Conservation (phyloP, 306 rosid genomes). For the Quillaja saponaria region DNA sequence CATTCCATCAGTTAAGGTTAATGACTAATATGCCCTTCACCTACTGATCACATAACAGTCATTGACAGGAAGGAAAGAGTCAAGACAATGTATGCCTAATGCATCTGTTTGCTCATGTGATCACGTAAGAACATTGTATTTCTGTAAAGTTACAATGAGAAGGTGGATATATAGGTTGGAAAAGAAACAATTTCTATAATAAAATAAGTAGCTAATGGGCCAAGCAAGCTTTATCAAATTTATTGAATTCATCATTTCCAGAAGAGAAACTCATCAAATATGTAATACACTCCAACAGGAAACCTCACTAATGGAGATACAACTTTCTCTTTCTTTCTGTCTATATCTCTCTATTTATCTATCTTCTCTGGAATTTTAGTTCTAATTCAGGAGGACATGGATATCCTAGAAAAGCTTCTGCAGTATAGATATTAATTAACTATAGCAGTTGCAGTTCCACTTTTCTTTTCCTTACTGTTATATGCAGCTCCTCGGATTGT, state of each 20-base stretch:
- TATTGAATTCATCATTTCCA: slow-evolving; percentile 33
- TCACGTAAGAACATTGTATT: neutral
- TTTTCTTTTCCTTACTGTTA: slow-evolving; percentile 42
- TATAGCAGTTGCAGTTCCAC: slow-evolving; percentile 47
- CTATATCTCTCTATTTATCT: slow-evolving; percentile 34
- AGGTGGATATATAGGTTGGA: slow-evolving; percentile 44
- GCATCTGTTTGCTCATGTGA: neutral
- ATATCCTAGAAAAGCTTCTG: slow-evolving; percentile 53
- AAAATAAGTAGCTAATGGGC: slow-evolving; percentile 40
- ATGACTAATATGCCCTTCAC: slow-evolving; percentile 48
- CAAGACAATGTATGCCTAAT: no score
- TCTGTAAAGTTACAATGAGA: neutral
- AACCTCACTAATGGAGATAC: slow-evolving; percentile 2
- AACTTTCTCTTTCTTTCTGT: no score
- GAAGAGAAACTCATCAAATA: slow-evolving; percentile 33
- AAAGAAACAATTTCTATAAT: neutral
- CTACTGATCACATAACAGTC: neutral
- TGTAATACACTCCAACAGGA: slow-evolving; percentile 28
- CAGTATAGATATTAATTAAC: slow-evolving; percentile 60
- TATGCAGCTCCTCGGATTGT: slow-evolving; percentile 67
- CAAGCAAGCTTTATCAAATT: slow-evolving; percentile 42
- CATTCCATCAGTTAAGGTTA: slow-evolving; percentile 29
- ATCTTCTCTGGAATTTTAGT: slow-evolving; percentile 2
- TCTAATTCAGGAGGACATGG: slow-evolving; percentile 34
- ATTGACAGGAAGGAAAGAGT: no score